These are phyloP conservation scores for Trichosanthes cucumerina DNA, from an alignment of 306 rosid species.

Conservation along the genomic window DNA sequence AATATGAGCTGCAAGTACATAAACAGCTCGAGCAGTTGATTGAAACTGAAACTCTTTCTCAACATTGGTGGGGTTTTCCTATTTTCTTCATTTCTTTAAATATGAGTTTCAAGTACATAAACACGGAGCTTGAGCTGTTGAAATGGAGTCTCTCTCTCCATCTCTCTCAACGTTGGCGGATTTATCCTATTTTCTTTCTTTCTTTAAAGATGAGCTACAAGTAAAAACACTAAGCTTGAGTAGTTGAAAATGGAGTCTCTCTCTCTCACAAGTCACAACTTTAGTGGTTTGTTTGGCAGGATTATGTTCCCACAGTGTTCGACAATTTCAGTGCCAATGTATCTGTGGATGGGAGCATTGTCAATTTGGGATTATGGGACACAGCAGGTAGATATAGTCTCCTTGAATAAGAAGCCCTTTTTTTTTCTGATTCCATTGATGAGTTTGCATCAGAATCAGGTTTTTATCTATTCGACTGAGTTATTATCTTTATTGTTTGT, in stretches of 20 bases:
- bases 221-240: not conserved
- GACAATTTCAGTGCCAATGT: conserved; percentile 99
- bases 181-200: not conserved
- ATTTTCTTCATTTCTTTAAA: too few relatives aligned
- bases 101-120: too few relatives aligned
- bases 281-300: conserved; percentile 42
- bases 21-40: not conserved
- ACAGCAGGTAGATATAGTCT: conserved; percentile 64
- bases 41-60: not conserved
- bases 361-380: conserved; percentile 95
- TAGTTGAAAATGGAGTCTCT: not conserved
- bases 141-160: not conserved
- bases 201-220: not conserved
- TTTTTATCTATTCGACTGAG: not conserved
- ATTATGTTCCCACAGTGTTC: conserved; percentile 87
- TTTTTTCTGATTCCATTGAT: not conserved
- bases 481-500: not conserved
- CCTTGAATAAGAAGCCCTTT: not conserved
- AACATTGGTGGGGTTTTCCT: not conserved
- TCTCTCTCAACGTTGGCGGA: not conserved
- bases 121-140: not conserved
- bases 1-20: not conserved
- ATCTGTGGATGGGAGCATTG: conserved; percentile 90
- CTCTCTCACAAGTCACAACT: not conserved
- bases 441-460: not conserved